Evolutionary conservation across 1,284 basidiomycete species (phyloP).

Genomic region (Ustilago crameri): DNA sequence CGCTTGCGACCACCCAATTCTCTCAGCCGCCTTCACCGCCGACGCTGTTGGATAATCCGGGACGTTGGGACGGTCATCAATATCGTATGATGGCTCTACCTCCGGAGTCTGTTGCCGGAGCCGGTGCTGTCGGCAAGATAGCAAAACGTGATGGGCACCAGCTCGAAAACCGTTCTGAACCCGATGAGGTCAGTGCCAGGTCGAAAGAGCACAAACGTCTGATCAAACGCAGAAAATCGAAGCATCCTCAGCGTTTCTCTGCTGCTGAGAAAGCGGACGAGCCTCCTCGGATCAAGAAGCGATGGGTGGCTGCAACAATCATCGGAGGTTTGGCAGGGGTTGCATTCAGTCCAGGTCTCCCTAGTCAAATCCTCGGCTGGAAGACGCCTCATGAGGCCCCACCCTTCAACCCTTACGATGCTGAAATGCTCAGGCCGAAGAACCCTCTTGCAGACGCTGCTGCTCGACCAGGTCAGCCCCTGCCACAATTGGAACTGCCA

Average conservation of each 20-base stretch:
- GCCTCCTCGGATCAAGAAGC: constrained; percentile 3
- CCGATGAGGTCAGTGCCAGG: neutral
- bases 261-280: neutral
- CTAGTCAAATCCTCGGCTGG: constrained; percentile 1
- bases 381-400: constrained; percentile 3
- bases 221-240: constrained; percentile 11
- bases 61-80: constrained; percentile 20
- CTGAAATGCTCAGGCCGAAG: constrained; percentile 25
- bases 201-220: neutral
- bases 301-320: constrained; percentile 1
- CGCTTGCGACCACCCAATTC: constrained; percentile 24
- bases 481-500: neutral
- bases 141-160: neutral
- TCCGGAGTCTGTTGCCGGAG: neutral
- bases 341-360: constrained; percentile 7
- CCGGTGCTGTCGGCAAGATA: neutral
- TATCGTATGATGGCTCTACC: constrained; percentile 21
- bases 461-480: constrained; percentile 2
- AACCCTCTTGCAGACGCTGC: constrained; percentile 23
- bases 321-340: constrained; percentile 11
- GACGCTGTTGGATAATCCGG: constrained; percentile 30
- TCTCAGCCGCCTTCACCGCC: constrained; percentile 31
- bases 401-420: constrained; percentile 44
- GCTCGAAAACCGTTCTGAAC: constrained; percentile 7
- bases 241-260: neutral